Conservation (phyloP, 2,329 filamentous ascomycete species). For the Talaromyces sp. region DNA sequence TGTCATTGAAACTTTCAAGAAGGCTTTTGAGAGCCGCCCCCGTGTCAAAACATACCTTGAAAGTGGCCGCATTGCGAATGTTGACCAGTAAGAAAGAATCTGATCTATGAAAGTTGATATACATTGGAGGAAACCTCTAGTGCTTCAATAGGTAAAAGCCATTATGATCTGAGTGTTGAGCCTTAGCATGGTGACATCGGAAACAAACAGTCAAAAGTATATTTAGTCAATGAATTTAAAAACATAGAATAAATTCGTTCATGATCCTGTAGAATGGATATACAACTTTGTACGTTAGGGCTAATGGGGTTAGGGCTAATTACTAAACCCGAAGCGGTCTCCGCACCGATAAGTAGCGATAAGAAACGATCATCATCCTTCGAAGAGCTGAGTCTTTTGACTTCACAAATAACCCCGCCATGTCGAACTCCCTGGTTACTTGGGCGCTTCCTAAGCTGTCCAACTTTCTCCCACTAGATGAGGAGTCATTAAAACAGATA, state of each 20-base stretch:
- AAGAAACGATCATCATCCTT: not conserved
- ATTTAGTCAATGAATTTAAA: not conserved
- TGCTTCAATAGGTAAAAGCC: not conserved
- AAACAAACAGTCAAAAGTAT: not conserved
- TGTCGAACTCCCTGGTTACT: slow-evolving; percentile 36
- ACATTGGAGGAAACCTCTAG: not conserved
- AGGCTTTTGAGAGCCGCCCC: slow-evolving; percentile 1
- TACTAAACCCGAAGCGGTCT: not conserved
- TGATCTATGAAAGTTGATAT: not conserved
- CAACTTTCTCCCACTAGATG: slow-evolving; percentile 76
- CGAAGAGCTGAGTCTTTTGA: not conserved
- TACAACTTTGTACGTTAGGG: not conserved
- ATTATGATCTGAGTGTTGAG: not conserved
- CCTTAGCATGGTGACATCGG: not conserved
- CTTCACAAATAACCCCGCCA: slow-evolving; percentile 16
- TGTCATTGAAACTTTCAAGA: not conserved
- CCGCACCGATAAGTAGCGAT: slow-evolving; percentile 11
- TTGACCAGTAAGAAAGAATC: not conserved
- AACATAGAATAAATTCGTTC: too few relatives aligned
- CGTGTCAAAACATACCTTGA: slow-evolving; percentile 3
- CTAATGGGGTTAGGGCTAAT: not conserved
- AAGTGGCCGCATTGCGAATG: not conserved
- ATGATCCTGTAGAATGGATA: not conserved
- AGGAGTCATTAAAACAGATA: slow-evolving; percentile 78
- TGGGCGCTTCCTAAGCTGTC: slow-evolving; percentile 71